phyloP scores from a whole-genome alignment of 352 stramenopile species.

The Phytophthora ramorum region DNA sequence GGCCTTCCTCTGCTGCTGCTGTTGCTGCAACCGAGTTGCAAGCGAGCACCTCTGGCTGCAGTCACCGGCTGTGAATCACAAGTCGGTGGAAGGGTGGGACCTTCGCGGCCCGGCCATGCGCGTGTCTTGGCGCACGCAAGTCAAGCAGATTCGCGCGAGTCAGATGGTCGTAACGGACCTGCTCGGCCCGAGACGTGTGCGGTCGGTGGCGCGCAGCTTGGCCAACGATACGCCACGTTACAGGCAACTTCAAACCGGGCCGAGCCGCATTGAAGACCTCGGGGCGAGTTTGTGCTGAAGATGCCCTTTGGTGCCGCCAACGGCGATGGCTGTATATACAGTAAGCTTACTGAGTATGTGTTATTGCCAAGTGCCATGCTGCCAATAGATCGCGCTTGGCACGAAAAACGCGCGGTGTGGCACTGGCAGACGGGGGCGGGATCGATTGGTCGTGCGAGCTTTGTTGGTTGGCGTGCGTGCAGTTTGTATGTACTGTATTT shows the following conservation, averaged over 20 bases:
- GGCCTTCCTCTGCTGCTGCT: background rate
- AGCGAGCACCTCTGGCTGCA: background rate
- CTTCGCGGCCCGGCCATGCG: background rate
- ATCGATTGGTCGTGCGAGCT: background rate
- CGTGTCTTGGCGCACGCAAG: background rate
- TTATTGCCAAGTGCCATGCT: too few species aligned
- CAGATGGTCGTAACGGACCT: conserved; percentile 4
- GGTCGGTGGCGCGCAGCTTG: background rate
- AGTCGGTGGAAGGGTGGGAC: background rate
- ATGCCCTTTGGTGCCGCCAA: background rate
- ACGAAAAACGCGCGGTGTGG: too few species aligned
- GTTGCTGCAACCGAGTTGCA: background rate
- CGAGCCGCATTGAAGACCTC: background rate
- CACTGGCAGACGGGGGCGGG: too few species aligned
- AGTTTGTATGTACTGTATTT: background rate
- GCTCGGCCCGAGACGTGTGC: conserved; percentile 1
- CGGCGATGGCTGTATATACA: background rate
- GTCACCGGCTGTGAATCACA: background rate
- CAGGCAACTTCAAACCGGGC: background rate
- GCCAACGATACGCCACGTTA: conserved; percentile 1
- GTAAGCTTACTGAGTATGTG: too few species aligned
- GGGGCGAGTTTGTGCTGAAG: background rate
- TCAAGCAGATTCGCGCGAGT: background rate
- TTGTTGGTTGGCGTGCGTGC: background rate
- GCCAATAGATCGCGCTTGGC: too few species aligned